A percentile compares a stretch with the other conserved stretches of the same genome.
These are phyloP conservation scores for Atalantia buxifolia DNA, from an alignment of 345 rosid genomes.

Conservation along the genomic window DNA sequence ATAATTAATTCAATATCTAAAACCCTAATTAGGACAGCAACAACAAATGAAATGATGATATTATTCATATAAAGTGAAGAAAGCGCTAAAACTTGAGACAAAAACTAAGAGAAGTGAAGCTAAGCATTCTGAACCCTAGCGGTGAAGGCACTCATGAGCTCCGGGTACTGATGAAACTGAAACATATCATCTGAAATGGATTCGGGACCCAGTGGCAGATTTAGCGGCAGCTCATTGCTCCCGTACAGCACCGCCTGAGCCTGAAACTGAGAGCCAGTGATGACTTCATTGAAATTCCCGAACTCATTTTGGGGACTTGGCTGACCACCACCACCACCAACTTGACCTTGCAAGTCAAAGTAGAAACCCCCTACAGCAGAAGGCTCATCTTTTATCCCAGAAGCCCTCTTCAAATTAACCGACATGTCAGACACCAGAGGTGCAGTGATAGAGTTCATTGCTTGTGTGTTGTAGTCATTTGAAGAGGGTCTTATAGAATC, in stretches of 20 bases:
- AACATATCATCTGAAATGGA: constrained; percentile 31
- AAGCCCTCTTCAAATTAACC: neutral
- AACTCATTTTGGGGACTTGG: neutral
- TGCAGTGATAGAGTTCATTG: neutral
- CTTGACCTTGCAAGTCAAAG: constrained; percentile 9
- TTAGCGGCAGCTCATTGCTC: constrained; percentile 1
- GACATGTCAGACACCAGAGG: constrained; percentile 9
- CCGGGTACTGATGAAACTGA: constrained; percentile 35
- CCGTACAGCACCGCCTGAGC: constrained; percentile 2
- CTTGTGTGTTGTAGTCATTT: neutral
- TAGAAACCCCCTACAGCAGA: neutral
- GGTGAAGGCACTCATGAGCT: constrained; percentile 28
- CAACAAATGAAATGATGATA: neutral
- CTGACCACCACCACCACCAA: too few relatives aligned
- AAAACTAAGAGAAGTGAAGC: neutral
- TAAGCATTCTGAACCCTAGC: constrained; percentile 38
- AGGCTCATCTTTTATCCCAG: constrained; percentile 13
- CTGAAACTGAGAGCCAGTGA: neutral
- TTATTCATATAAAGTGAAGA: neutral
- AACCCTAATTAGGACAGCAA: neutral
- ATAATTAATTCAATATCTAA: too few relatives aligned
- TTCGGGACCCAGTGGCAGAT: constrained; percentile 24
- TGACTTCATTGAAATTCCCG: constrained; percentile 20
- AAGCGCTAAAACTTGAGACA: too few relatives aligned
- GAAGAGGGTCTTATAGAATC: constrained; percentile 1